Conservation (phyloP, 2,329 filamentous ascomycete genomes). For the Aspergillus jensenii region DNA sequence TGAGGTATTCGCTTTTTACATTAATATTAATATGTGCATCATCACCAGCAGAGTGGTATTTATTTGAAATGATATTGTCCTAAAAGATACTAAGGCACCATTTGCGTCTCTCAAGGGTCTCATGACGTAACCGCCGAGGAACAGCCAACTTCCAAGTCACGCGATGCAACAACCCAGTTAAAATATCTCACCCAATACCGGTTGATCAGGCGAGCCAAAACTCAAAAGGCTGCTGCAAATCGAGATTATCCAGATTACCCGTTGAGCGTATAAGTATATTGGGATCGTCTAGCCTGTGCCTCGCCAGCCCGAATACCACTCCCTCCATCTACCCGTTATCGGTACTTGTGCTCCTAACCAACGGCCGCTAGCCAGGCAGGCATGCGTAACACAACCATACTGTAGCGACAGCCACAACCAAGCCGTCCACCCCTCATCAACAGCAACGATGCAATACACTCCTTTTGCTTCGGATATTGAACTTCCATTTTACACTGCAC, state of each 20-base stretch:
- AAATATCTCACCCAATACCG: too few species aligned
- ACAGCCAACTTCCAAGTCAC: neutral
- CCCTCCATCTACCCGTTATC: too few species aligned
- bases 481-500: constrained; percentile 86
- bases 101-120: neutral
- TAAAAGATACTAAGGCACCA: too few species aligned
- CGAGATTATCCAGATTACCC: neutral
- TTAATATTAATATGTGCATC: too few species aligned
- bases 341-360: neutral
- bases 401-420: neutral
- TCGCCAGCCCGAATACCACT: neutral
- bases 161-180: neutral
- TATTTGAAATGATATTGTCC: too few species aligned
- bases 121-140: neutral
- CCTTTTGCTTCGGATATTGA: constrained; percentile 94
- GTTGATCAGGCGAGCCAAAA: too few species aligned
- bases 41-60: too few species aligned
- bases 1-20: neutral
- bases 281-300: neutral
- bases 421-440: neutral
- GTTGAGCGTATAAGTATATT: neutral
- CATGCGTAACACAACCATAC: neutral
- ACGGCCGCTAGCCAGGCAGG: neutral
- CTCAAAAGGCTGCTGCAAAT: too few species aligned
- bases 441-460: constrained; percentile 66